Evolutionary conservation across 169 alveolate genomes (phyloP).

Genomic region (Cryptosporidium canis): DNA sequence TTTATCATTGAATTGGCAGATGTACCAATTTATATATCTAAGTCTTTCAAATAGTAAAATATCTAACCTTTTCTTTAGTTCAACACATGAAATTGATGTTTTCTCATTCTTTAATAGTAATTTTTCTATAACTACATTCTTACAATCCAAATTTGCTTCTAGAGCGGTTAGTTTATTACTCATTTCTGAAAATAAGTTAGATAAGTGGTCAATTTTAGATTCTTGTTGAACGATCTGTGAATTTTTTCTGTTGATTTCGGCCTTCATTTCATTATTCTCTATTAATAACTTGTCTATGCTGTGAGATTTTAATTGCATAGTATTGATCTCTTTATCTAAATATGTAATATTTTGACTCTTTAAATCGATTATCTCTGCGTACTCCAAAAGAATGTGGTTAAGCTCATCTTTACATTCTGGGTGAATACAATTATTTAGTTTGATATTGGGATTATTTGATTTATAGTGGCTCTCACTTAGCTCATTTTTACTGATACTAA

Average conservation of each 20-base stretch:
- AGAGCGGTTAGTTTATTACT: background rate
- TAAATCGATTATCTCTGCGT: conserved; percentile 48
- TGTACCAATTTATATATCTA: background rate
- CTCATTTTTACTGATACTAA: background rate
- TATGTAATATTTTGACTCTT: conserved; percentile 12
- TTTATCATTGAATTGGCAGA: background rate
- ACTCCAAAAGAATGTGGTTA: conserved; percentile 1
- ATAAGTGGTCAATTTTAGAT: background rate
- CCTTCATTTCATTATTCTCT: background rate
- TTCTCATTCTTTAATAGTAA: background rate
- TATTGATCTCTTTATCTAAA: conserved; percentile 1
- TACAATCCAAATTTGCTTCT: background rate
- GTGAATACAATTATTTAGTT: background rate
- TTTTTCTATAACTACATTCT: background rate
- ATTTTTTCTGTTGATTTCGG: background rate
- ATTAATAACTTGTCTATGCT: background rate
- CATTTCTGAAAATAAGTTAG: background rate
- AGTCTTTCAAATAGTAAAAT: background rate
- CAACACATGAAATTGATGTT: background rate
- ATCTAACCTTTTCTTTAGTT: background rate
- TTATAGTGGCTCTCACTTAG: background rate
- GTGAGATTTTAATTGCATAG: background rate
- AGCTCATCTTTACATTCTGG: background rate
- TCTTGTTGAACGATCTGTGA: background rate
- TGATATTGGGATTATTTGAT: background rate